These are phyloP conservation scores for Colletotrichum plurivorum DNA, from an alignment of 2,329 filamentous ascomycete species.

Conservation along the genomic window DNA sequence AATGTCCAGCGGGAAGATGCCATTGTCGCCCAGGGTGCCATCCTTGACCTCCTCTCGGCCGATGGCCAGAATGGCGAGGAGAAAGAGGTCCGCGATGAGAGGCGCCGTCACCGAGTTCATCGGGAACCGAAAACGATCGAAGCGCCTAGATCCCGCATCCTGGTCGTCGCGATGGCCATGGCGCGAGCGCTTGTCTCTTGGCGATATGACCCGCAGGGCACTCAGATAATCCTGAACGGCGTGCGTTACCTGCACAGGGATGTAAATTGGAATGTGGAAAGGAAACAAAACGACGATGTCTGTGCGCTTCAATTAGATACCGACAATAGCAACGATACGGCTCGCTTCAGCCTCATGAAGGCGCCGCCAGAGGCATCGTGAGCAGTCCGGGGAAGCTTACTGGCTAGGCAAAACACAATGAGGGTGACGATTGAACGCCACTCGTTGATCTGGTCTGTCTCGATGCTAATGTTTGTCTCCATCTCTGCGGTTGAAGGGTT, in stretches of 20 bases:
- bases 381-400: slow-evolving; percentile 64
- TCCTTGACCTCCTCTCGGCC: slow-evolving; percentile 76
- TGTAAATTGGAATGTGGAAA: slow-evolving; percentile 73
- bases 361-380: background rate
- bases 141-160: slow-evolving; percentile 50
- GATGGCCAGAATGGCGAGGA: slow-evolving; percentile 79
- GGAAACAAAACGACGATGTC: slow-evolving; percentile 79
- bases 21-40: slow-evolving; percentile 75
- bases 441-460: slow-evolving; percentile 70
- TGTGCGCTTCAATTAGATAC: slow-evolving; percentile 48
- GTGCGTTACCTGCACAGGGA: slow-evolving; percentile 67
- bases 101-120: slow-evolving; percentile 81
- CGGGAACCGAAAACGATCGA: slow-evolving; percentile 70
- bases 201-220: slow-evolving; percentile 61
- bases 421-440: slow-evolving; percentile 81
- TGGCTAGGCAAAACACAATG: slow-evolving; percentile 77
- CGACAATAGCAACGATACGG: background rate
- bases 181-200: background rate
- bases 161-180: slow-evolving; percentile 43
- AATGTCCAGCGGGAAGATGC: slow-evolving; percentile 79
- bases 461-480: slow-evolving; percentile 48
- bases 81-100: slow-evolving; percentile 78
- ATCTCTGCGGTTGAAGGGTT: slow-evolving; percentile 18
- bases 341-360: too few relatives aligned
- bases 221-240: slow-evolving; percentile 59